phyloP scores from a whole-genome alignment of 106 monocot species.

The Acanthochlamys bracteata region DNA sequence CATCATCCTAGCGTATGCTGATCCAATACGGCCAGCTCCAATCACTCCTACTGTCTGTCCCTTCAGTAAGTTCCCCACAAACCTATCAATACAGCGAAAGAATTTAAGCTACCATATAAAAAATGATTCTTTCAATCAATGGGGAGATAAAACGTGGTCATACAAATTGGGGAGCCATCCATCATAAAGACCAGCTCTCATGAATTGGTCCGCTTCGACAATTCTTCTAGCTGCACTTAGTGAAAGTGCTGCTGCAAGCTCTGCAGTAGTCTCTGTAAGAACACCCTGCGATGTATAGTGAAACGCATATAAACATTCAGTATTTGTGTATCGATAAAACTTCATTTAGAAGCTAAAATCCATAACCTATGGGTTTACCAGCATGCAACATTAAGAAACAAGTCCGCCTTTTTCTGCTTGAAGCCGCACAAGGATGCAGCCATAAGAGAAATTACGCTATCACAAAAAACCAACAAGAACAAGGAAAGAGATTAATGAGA shows the following conservation, averaged over 20 bases:
- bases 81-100: conserved; percentile 24
- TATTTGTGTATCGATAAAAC: neutral
- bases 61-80: conserved; percentile 94
- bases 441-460: no score
- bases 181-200: conserved; percentile 91
- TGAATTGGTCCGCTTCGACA: conserved; percentile 97
- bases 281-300: conserved; percentile 49
- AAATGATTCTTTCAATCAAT: neutral
- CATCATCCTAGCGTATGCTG: conserved; percentile 99
- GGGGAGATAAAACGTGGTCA: conserved; percentile 3
- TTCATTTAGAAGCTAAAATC: no score
- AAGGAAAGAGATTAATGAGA: neutral
- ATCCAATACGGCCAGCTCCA: conserved; percentile 97
- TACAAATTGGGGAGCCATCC: conserved; percentile 99
- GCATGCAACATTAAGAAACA: no score
- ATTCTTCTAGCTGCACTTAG: conserved; percentile 82
- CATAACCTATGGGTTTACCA: neutral
- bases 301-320: neutral
- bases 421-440: no score
- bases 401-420: no score
- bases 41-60: conserved; percentile 98
- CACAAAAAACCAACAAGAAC: no score
- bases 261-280: conserved; percentile 96
- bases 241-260: conserved; percentile 91
- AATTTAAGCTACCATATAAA: neutral